Evolutionary conservation across 768 basidiomycete genomes (phyloP), one percentile per base, ranked within the genome.

Genomic region (Phanerodontia chrysosporium): DNA sequence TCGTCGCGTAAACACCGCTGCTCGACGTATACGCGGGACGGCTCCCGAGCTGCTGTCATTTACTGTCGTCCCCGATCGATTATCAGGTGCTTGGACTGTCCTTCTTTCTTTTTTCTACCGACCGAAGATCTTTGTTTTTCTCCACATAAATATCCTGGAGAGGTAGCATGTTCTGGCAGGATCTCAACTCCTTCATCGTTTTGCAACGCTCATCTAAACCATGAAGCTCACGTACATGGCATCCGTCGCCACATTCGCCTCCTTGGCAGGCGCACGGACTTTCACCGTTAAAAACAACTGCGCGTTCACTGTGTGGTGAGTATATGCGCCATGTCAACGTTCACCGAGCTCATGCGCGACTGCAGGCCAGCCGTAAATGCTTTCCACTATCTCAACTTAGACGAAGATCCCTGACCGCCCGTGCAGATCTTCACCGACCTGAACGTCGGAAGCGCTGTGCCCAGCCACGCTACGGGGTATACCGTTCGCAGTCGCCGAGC

Each of bases 261-360:
- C 55, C 7, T 16, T 16, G 3, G 72, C 74, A 39, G 69, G 74
- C n/a, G 83, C 78, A 45, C 80, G 86, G 32, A 85, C 80, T 27
- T 78, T 89, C 62, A 83, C 80, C 0, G 80, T 84, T 24, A 75
- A 76, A 65, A 89, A 88, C 72, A 75, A 71, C 2, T 88, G 87
- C 65, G 79, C 84, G 0, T 88, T 85, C 71, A 88, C 85, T 2
- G 78, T 88, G 60, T 88, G 87, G 87, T 86, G 65, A 55, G 75
- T 57, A 18, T 16, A 36, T 36, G 16, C 27, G 30, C 24, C 18
- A 4, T 48, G 2, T 6, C 51, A 1, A 14, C 22, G 2, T 7
- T 5, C 3, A n/a, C 28, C 14, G 16, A 18, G 49, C 21, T 28
- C 30, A 16, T 48, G n/a, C 25, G 51, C 45, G 39, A 9, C 16